Conservation (phyloP, 2,329 filamentous ascomycete species). For the Clonostachys solani region DNA sequence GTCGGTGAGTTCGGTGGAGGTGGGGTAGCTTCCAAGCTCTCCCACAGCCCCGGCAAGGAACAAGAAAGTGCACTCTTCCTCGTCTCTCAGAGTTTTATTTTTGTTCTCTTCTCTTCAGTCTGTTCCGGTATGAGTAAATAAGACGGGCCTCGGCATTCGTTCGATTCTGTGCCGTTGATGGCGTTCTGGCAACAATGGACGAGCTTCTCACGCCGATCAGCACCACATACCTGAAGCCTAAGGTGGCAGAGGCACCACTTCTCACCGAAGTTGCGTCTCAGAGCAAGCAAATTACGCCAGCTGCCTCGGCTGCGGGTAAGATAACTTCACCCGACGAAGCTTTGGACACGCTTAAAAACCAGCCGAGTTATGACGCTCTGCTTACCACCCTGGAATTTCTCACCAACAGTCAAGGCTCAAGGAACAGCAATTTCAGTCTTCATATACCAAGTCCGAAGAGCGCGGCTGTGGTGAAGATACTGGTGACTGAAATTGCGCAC, state of each 20-base stretch:
- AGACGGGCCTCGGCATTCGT: background rate
- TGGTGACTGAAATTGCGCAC: constrained; percentile 72
- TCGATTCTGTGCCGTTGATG: background rate
- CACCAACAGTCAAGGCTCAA: background rate
- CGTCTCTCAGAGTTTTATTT: too few species aligned
- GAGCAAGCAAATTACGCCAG: constrained; percentile 3
- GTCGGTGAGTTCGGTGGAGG: constrained; percentile 15
- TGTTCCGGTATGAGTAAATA: too few species aligned
- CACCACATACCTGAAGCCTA: constrained; percentile 40
- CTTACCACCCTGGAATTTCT: constrained; percentile 49
- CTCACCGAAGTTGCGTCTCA: constrained; percentile 27
- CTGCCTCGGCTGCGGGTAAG: background rate
- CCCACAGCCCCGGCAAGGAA: too few species aligned
- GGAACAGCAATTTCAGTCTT: constrained; percentile 12
- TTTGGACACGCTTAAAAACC: constrained; percentile 53
- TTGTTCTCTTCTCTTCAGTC: too few species aligned
- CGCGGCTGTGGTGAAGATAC: constrained; percentile 69
- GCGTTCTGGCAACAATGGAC: constrained; percentile 38
- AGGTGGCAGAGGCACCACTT: constrained; percentile 25
- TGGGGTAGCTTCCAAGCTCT: too few species aligned
- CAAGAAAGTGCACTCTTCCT: too few species aligned
- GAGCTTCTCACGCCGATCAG: constrained; percentile 50
- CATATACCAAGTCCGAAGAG: constrained; percentile 56
- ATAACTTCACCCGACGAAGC: constrained; percentile 40
- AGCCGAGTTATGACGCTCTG: constrained; percentile 59